Percentiles rank a stretch among this genome's conserved stretches.
These are phyloP conservation scores for Backusella luteola DNA, from an alignment of 192 early-diverging fungal genomes.

Conservation along the genomic window DNA sequence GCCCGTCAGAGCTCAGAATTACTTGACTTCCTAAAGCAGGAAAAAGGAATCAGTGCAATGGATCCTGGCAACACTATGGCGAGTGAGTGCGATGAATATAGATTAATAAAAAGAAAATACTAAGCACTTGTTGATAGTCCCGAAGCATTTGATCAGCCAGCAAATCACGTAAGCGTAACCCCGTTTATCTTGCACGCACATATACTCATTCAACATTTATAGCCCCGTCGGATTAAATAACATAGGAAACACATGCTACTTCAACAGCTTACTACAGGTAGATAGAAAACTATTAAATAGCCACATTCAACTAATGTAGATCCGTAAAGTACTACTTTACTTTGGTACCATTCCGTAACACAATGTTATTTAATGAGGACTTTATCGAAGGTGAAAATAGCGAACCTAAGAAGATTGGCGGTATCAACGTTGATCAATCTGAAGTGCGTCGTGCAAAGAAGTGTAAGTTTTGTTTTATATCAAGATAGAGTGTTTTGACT, in stretches of 20 bases:
- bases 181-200: neutral
- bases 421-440: conserved; percentile 35
- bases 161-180: neutral
- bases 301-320: neutral
- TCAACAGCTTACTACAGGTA: conserved; percentile 77
- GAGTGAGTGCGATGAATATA: neutral
- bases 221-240: conserved; percentile 75
- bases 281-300: neutral
- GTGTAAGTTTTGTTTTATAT: conserved; percentile 30
- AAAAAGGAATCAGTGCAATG: neutral
- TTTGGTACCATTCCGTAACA: conserved; percentile 55
- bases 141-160: neutral
- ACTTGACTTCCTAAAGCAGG: conserved; percentile 18
- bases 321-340: conserved; percentile 63
- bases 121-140: neutral
- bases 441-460: conserved; percentile 50
- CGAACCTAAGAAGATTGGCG: conserved; percentile 47
- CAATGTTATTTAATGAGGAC: conserved; percentile 56
- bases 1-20: conserved; percentile 18
- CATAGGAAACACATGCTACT: conserved; percentile 88
- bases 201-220: conserved; percentile 10
- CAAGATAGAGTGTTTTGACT: neutral
- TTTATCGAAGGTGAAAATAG: conserved; percentile 42
- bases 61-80: neutral
- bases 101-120: neutral